Evolutionary conservation across 768 basidiomycete genomes (phyloP), one percentile per base, ranked within the genome.

Genomic region (Lactarius evosmus): DNA sequence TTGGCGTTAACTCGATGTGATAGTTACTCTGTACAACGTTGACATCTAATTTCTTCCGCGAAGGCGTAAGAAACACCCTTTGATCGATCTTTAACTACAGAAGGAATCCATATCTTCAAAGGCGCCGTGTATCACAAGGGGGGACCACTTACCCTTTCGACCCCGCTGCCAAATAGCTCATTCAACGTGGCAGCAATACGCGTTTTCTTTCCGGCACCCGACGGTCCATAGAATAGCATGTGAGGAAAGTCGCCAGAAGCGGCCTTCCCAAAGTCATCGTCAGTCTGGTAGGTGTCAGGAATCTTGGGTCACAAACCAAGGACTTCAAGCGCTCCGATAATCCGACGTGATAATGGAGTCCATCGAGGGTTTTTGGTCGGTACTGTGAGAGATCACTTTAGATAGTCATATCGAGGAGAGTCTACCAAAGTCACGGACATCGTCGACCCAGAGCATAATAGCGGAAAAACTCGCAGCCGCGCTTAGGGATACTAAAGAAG

Each of bases 1-100:
- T 96, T 4, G 96, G 96, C 0, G 96, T 99, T 60, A 99, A 88
- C 76, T 99, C 96, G 46, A 98, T 88, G 75, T 99, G 96, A 74
- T 87, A 99, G 74, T 98, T 99, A 75, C 92, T 94, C 76, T 97
- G 95, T 4, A 98, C 96, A 58, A 99, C 80, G 74, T 98, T 98
- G 68, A 98, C 88, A 73, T 98, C 96, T 22, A 99, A 79, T 74
- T 96, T 98, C 56, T 95, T 83, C 73, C 89, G 92, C 9, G 93
- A 94, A 0, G 96, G 95, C 0, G 96, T 94, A 33, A 96, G 76
- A 75, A 99, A 98, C 2, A 97, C 86, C 61, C 96, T 80, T 80
- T 99, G 96, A 75, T 99, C 96, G 58, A 99, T 98, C 80, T 97
- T 95, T 44, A 99, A 81, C 96, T 98, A 69, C 5, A 46, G 36